Evolutionary conservation across 78 protist species (phyloP).

Genomic region (Pigoraptor vietnamica): DNA sequence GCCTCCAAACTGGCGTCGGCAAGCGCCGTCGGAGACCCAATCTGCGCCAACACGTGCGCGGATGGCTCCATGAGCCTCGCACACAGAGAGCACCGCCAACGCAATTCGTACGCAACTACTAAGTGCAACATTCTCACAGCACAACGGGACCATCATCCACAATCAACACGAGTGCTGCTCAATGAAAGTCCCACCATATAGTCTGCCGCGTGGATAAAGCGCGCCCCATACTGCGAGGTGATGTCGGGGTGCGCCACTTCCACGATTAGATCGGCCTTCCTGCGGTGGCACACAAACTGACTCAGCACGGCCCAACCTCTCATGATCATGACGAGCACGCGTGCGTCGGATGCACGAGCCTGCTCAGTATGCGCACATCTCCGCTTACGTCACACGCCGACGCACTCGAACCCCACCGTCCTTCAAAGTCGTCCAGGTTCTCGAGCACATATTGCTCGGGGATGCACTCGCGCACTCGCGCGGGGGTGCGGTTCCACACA

Average conservation of each 20-base stretch:
- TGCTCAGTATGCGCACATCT: no score
- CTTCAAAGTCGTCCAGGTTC: constrained; percentile 7
- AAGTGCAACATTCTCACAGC: no score
- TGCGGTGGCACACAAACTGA: background rate
- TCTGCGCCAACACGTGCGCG: background rate
- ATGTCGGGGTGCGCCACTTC: constrained; percentile 45
- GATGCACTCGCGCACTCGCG: background rate
- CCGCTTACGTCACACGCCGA: no score
- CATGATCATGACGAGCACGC: no score
- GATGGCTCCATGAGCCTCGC: no score
- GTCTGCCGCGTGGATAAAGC: constrained; percentile 5
- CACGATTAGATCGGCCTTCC: constrained; percentile 26
- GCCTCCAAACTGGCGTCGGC: background rate
- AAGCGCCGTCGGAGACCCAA: constrained; percentile 47
- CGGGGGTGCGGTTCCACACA: constrained; percentile 37
- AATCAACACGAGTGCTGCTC: no score
- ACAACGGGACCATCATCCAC: no score
- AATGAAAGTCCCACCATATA: background rate
- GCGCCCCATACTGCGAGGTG: background rate
- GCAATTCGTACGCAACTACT: no score
- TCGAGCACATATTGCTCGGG: background rate
- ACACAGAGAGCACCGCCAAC: no score
- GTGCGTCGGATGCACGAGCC: no score
- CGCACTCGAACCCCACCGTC: background rate
- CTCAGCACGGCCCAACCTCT: no score